Evolutionary conservation across 768 basidiomycete genomes (phyloP), one percentile per base, ranked within the genome.

Genomic region (Leccinum ochraceum): DNA sequence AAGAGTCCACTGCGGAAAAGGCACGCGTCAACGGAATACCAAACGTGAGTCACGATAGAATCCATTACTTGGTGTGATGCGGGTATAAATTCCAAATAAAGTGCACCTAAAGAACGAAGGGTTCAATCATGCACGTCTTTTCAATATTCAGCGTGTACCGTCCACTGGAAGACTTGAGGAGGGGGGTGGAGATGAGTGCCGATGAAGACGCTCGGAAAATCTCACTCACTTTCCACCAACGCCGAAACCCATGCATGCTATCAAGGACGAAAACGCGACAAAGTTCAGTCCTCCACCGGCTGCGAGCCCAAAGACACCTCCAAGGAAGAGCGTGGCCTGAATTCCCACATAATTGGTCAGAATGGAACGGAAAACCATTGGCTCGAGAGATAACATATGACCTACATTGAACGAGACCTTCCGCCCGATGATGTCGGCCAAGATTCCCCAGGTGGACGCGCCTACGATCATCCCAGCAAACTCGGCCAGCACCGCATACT

Each of bases 401-500:
- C 56, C 34, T 28, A 73, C 70, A 24, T 82, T 82, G 67, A 82
- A 81, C 24, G 78, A 81, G 34, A 80, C 63, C 53, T 70, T 75
- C 26, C 81, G 72, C 16, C 82, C 83, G 30, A 83, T 77, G 54
- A 82, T 64, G 62, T 83, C 82, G 0, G 81, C 81, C 62, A 81
- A 70, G 20, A 79, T 65, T 20, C 83, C 83, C 83, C 83, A 83
- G 3, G 66, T 69, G 4, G 74, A 77, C 9, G 83, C 81, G 48
- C 82, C 82, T 5, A 80, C 68, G n/a, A 82, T 80, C 34, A 83
- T 68, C 2, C 82, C 82, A 8, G 76, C 78, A 62, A 77, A 83
- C 22, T 82, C 74, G 0, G 81, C 74, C 26, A 83, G 67, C 6
- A 80, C 81, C 4, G 80, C 74, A 67, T 79, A 81, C 61, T 80